Conservation (phyloP, 768 basidiomycete species). For the Phaeolepiota aurea region DNA sequence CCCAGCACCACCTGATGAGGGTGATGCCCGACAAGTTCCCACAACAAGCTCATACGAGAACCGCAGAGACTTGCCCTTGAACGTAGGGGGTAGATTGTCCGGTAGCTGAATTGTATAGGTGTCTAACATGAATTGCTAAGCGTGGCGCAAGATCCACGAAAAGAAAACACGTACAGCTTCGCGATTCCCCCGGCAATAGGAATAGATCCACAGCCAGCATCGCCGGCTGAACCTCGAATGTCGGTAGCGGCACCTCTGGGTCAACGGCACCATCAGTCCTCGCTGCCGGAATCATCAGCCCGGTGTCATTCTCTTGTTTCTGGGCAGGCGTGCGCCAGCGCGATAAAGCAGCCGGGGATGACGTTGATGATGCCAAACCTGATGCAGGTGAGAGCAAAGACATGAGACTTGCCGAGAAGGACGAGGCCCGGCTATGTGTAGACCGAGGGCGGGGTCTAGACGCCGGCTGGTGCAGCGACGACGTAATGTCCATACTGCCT, state of each 20-base stretch:
- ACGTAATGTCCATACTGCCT: slow-evolving; percentile 74
- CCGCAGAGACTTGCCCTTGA: slow-evolving; percentile 71
- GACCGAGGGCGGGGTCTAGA: slow-evolving; percentile 1
- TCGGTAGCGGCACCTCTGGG: slow-evolving; percentile 66
- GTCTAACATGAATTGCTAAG: slow-evolving; percentile 36
- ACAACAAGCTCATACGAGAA: slow-evolving; percentile 91
- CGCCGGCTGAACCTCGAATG: slow-evolving; percentile 76
- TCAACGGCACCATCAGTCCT: slow-evolving; percentile 24
- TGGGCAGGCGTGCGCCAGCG: background rate
- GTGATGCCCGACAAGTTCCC: slow-evolving; percentile 68
- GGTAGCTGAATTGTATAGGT: slow-evolving; percentile 76
- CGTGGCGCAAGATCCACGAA: slow-evolving; percentile 1
- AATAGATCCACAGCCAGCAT: slow-evolving; percentile 86
- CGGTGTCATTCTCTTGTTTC: slow-evolving; percentile 4
- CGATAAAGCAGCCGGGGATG: slow-evolving; percentile 7
- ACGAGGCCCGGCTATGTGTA: slow-evolving; percentile 4
- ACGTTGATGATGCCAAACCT: slow-evolving; percentile 10
- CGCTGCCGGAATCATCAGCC: slow-evolving; percentile 1
- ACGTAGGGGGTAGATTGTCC: slow-evolving; percentile 80
- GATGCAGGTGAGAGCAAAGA: slow-evolving; percentile 15
- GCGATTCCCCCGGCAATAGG: slow-evolving; percentile 76
- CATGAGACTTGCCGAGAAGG: slow-evolving; percentile 7
- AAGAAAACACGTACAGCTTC: slow-evolving; percentile 55
- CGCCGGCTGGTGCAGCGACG: slow-evolving; percentile 24
- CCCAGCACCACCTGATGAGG: slow-evolving; percentile 20